phyloP scores from a whole-genome alignment of 805 yeast genomes.

The Sungouiozyma ichnusensis region DNA sequence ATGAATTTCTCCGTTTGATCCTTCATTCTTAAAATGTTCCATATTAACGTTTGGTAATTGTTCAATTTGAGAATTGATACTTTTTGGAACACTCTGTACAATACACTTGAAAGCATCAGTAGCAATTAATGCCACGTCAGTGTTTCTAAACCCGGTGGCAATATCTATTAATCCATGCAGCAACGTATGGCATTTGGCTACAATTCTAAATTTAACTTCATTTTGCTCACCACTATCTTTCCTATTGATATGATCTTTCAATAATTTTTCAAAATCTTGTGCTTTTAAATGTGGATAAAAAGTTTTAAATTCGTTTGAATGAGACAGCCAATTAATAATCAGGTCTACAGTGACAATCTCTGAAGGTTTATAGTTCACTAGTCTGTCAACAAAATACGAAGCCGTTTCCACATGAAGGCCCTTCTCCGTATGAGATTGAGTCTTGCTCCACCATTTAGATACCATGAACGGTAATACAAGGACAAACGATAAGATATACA shows the following conservation, averaged over 20 bases:
- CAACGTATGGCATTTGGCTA: constrained; percentile 54
- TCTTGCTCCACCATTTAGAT: constrained; percentile 82
- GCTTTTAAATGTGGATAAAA: constrained; percentile 33
- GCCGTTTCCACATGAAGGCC: constrained; percentile 86
- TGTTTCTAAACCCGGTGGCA: constrained; percentile 66
- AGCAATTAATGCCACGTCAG: constrained; percentile 50
- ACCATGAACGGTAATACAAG: constrained; percentile 71
- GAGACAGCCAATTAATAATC: constrained; percentile 48
- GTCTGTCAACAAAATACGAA: constrained; percentile 53
- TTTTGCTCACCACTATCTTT: constrained; percentile 26
- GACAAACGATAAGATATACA: constrained; percentile 67
- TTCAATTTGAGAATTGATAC: constrained; percentile 48
- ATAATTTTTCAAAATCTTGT: constrained; percentile 39
- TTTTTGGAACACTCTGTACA: constrained; percentile 61
- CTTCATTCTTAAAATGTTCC: constrained; percentile 28
- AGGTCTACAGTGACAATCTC: constrained; percentile 46
- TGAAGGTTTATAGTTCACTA: constrained; percentile 67
- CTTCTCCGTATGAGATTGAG: constrained; percentile 66
- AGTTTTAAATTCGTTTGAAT: constrained; percentile 53
- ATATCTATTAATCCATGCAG: constrained; percentile 67
- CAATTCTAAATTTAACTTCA: constrained; percentile 41
- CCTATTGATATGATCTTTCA: constrained; percentile 52
- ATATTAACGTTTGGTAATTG: constrained; percentile 71
- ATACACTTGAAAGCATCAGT: constrained; percentile 60
- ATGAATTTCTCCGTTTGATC: constrained; percentile 30